Evolutionary conservation across 768 basidiomycete genomes (phyloP).

Genomic region (Dendrothele bispora): DNA sequence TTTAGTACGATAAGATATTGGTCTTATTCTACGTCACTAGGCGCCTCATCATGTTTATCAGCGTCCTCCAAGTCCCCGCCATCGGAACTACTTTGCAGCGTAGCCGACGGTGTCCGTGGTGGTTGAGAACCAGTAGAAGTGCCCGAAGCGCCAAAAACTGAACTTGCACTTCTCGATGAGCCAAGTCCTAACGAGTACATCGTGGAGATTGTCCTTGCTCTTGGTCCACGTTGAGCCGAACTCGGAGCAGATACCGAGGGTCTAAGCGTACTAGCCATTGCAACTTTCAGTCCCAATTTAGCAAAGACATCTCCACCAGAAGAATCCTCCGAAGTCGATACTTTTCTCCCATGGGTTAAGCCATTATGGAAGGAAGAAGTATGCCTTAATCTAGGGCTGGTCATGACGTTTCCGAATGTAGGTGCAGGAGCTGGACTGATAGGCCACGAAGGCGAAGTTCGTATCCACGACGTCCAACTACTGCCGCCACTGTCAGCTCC

Average conservation of each 20-base stretch:
- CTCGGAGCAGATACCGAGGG: conserved; percentile 3
- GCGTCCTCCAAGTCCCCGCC: no score
- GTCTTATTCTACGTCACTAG: no score
- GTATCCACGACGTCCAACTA: conserved; percentile 61
- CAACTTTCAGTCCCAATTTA: conserved; percentile 50
- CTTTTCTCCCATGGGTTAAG: conserved; percentile 18
- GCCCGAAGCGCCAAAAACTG: conserved; percentile 15
- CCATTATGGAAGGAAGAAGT: conserved; percentile 32
- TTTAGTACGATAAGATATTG: no score
- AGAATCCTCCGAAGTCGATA: conserved; percentile 15
- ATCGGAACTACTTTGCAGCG: no score
- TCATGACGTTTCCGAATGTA: conserved; percentile 77
- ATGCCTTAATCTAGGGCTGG: conserved; percentile 56
- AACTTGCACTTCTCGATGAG: conserved; percentile 31
- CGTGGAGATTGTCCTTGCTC: conserved; percentile 53
- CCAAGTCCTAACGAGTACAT: conserved; percentile 69
- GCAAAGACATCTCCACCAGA: conserved; percentile 39
- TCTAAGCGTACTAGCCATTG: conserved; percentile 52
- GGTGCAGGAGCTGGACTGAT: conserved; percentile 41
- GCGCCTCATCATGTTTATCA: no score
- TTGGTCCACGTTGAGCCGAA: conserved; percentile 22
- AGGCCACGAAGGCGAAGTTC: conserved; percentile 30
- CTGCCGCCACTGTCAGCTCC: conserved; percentile 28
- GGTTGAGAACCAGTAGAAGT: no score
- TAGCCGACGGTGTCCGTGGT: no score